phyloP scores from a whole-genome alignment of 2,329 filamentous ascomycete species.

The Orbilia javanica region DNA sequence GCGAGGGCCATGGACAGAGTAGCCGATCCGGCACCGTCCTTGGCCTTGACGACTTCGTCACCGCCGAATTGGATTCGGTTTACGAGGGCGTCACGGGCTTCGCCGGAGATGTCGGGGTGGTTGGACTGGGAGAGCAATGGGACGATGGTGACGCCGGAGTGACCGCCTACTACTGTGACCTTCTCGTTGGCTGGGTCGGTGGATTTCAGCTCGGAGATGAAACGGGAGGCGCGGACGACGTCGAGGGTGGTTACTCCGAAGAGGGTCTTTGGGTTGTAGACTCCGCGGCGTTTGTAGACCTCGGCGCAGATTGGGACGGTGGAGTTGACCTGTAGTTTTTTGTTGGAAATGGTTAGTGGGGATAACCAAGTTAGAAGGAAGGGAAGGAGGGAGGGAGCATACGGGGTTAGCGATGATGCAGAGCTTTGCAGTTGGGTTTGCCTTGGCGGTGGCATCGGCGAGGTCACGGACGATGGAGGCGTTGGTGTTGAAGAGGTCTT shows the following conservation, averaged over 20 bases:
- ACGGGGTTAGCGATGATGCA: conserved; percentile 98
- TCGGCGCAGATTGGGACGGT: conserved; percentile 97
- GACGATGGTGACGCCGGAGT: conserved; percentile 98
- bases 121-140: conserved; percentile 95
- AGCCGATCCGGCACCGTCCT: conserved; percentile 96
- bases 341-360: conserved; percentile 27
- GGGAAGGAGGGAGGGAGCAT: conserved; percentile 63
- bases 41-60: conserved; percentile 99
- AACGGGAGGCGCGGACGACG: conserved; percentile 95
- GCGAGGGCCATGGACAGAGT: conserved; percentile 99
- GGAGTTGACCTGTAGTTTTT: conserved; percentile 82
- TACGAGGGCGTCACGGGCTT: conserved; percentile 81
- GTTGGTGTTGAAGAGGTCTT: conserved; percentile 99
- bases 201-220: conserved; percentile 93
- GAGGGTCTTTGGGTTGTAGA: conserved; percentile 99
- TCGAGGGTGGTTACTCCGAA: conserved; percentile 99
- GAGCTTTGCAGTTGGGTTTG: conserved; percentile 91
- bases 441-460: conserved; percentile 91
- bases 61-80: conserved; percentile 98
- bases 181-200: conserved; percentile 92
- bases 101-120: conserved; percentile 84
- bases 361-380: background rate
- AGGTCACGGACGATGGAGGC: conserved; percentile 99
- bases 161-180: conserved; percentile 95
- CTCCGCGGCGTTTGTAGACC: conserved; percentile 92